A percentile compares a stretch with the other conserved stretches of the same genome.
phyloP scores from a whole-genome alignment of 805 yeast species.

The Candida chauliodis region DNA sequence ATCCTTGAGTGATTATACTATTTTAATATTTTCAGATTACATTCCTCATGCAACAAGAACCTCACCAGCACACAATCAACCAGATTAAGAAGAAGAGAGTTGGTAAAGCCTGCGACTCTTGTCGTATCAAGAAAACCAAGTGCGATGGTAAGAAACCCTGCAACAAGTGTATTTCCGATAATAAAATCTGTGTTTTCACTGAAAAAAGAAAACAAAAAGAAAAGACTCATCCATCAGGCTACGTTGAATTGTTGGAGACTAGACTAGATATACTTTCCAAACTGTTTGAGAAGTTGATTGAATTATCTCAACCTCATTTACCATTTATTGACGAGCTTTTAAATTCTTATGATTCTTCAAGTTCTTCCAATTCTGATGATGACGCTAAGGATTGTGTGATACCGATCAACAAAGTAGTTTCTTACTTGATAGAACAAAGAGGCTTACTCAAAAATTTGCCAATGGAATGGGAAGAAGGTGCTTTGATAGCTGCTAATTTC shows the following conservation, averaged over 20 bases:
- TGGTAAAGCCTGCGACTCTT: conserved; percentile 62
- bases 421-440: conserved; percentile 37
- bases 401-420: conserved; percentile 48
- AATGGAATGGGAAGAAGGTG: conserved; percentile 45
- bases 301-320: conserved; percentile 27
- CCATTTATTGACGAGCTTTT: conserved; percentile 18
- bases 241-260: conserved; percentile 61
- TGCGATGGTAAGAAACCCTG: conserved; percentile 65
- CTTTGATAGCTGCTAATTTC: conserved; percentile 38
- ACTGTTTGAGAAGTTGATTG: conserved; percentile 42
- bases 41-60: not conserved
- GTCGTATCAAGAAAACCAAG: conserved; percentile 60
- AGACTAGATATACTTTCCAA: conserved; percentile 50
- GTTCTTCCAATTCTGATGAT: not conserved
- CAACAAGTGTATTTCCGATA: conserved; percentile 50
- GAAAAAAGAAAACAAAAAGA: conserved; percentile 53
- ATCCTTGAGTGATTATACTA: too few species aligned
- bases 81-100: conserved; percentile 48
- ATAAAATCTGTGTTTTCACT: conserved; percentile 57
- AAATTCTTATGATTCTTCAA: not conserved
- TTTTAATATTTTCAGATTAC: too few species aligned
- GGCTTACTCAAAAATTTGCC: conserved; percentile 38
- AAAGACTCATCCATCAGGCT: conserved; percentile 55
- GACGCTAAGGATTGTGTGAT: conserved; percentile 14
- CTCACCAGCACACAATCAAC: conserved; percentile 5